Evolutionary conservation across 768 basidiomycete genomes (phyloP).

Genomic region (Boletales sp.): DNA sequence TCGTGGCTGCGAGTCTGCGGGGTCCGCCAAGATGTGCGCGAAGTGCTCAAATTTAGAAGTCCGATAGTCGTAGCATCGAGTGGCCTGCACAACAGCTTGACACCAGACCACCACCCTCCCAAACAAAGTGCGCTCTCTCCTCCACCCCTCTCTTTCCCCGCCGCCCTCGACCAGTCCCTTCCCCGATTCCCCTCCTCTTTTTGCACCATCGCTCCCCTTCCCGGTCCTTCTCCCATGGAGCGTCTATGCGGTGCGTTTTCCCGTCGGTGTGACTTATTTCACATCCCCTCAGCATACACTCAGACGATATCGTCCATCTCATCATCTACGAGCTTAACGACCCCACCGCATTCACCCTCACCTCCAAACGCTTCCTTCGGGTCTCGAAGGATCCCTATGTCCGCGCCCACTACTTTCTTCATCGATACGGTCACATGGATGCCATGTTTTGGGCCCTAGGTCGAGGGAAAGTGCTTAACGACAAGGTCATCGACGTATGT

Average conservation of each 20-base stretch:
- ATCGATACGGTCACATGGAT: conserved; percentile 65
- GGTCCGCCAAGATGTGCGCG: conserved; percentile 25
- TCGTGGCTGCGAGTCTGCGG: conserved; percentile 28
- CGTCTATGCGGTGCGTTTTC: conserved; percentile 60
- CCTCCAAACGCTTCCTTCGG: conserved; percentile 54
- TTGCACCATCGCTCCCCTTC: background rate
- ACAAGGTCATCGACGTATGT: conserved; percentile 67
- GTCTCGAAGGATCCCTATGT: conserved; percentile 74
- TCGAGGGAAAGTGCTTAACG: conserved; percentile 60
- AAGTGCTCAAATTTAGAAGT: conserved; percentile 33
- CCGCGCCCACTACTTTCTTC: conserved; percentile 73
- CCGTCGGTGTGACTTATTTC: conserved; percentile 4
- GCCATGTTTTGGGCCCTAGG: conserved; percentile 76
- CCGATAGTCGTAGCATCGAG: conserved; percentile 31
- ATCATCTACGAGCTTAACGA: conserved; percentile 70
- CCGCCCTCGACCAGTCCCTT: background rate
- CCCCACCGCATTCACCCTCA: conserved; percentile 55
- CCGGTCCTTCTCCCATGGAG: conserved; percentile 42
- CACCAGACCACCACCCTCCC: conserved; percentile 32
- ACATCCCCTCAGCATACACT: conserved; percentile 6
- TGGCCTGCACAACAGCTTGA: conserved; percentile 30
- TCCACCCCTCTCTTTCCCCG: conserved; percentile 3
- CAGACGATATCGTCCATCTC: conserved; percentile 67
- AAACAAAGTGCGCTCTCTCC: conserved; percentile 26
- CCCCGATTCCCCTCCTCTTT: conserved; percentile 3